Evolutionary conservation across 805 yeast species (phyloP), one percentile per base, ranked within the genome.

Genomic region (Scheffersomyces coipomensis): DNA sequence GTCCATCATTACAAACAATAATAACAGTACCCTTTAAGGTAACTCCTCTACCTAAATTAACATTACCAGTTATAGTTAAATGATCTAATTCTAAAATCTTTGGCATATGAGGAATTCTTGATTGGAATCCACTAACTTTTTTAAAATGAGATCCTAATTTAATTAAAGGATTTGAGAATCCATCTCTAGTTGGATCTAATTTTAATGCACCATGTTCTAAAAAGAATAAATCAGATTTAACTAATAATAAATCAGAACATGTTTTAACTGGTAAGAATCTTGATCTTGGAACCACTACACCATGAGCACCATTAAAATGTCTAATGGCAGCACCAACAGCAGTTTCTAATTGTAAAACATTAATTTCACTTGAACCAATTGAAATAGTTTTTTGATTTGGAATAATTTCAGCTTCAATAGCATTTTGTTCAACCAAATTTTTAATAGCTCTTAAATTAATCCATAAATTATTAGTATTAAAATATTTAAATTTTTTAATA

Each of bases 311-410:
- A 50, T 83, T 75, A 70, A 93, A 93, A 69, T 90, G 91, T 70
- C 96, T 86, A 62, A 93, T 93, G 34, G 98, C 98, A 29, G 99
- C 98, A 75, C 99, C 99, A 53, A 88, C 96, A 21, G 99, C 99
- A 36, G 99, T 93, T 75, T 93, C 99, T 60, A 93, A 81, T 73
- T 91, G 99, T 58, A 91, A 71, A 37, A 91, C 97, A 58, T 84
- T 83, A 52, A 85, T 75, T 50, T 90, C 97, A 37, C 73, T 70
- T 50, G 79, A 79, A 43, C 96, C 96, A 52, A 77, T 76, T 38
- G 81, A 76, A 59, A 93, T 82, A 37, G 93, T 73, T 73, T 93
- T 93, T 53, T 76, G 78, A 72, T 93, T 93, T 61, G 99, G 98
- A 68, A 93, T 93, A 64, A 93, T 93, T 71, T 93, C 99, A 72